Evolutionary conservation across 352 stramenopile genomes (phyloP).

Genomic region (Phytophthora palmivora): DNA sequence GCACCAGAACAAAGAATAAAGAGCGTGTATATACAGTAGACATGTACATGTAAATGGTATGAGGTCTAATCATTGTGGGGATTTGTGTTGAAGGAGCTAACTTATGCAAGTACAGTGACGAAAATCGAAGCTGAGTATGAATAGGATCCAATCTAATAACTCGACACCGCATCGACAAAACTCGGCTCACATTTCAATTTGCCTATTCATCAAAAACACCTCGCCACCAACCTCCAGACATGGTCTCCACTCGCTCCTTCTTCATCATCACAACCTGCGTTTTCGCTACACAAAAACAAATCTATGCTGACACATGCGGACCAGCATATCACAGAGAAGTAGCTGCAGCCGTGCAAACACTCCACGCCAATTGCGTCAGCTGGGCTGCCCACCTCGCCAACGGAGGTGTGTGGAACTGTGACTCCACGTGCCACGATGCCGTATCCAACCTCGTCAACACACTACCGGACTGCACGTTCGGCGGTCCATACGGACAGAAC

Average conservation of each 20-base stretch:
- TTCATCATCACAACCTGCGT: not conserved
- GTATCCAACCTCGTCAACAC: constrained; percentile 17
- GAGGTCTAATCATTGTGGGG: no score
- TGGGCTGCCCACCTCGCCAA: constrained; percentile 19
- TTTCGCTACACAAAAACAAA: not conserved
- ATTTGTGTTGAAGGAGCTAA: no score
- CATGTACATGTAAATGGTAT: no score
- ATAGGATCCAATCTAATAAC: no score
- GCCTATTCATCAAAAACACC: not conserved
- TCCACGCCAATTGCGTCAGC: constrained; percentile 15
- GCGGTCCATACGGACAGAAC: constrained; percentile 22
- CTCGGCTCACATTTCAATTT: constrained; percentile 5
- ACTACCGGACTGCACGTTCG: constrained; percentile 16
- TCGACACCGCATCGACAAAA: no score
- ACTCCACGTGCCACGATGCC: constrained; percentile 17
- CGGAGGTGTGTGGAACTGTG: constrained; percentile 19
- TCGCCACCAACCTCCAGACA: not conserved
- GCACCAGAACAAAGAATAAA: no score
- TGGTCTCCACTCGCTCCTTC: constrained; percentile 9
- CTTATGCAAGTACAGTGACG: no score
- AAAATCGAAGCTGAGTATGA: no score
- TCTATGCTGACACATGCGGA: not conserved
- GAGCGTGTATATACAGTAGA: no score
- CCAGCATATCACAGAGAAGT: constrained; percentile 6
- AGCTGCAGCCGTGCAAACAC: constrained; percentile 5